These are phyloP conservation scores for Hemisphaericaspora xylofermentans DNA, from an alignment of 1,139 yeast genomes.

Conservation along the genomic window DNA sequence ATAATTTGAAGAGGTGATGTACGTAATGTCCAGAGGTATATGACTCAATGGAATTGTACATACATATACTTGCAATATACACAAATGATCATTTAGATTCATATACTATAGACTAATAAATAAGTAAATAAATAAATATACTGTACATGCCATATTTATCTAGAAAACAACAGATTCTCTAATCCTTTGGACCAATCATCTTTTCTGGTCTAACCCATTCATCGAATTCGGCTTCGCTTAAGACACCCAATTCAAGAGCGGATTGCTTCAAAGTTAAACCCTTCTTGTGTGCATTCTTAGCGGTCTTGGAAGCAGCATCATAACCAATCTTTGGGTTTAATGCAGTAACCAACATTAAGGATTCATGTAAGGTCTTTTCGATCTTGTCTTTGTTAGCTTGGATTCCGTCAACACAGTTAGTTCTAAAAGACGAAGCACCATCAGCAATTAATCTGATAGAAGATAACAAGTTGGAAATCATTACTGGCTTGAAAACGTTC, in stretches of 20 bases:
- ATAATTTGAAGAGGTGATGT: no score
- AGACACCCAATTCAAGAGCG: constrained; percentile 85
- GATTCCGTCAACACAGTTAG: constrained; percentile 93
- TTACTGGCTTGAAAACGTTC: constrained; percentile 95
- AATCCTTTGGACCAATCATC: constrained; percentile 88
- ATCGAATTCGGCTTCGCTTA: constrained; percentile 82
- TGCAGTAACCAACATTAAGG: constrained; percentile 97
- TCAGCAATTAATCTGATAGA: constrained; percentile 89
- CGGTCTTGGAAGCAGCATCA: constrained; percentile 95
- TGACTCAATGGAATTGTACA: no score
- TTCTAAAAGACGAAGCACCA: constrained; percentile 84
- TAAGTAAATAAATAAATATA: not conserved
- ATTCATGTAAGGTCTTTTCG: constrained; percentile 83
- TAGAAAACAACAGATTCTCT: constrained; percentile 11
- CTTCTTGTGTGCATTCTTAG: constrained; percentile 97
- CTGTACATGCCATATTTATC: no score
- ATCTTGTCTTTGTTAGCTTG: constrained; percentile 86
- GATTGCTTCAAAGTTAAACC: constrained; percentile 93
- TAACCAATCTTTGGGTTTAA: constrained; percentile 98
- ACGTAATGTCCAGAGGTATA: no score
- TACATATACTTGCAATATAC: no score
- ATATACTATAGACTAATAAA: constrained; percentile 2
- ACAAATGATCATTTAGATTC: no score
- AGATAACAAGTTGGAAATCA: constrained; percentile 85
- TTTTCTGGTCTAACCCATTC: constrained; percentile 97